Conservation (phyloP, 305 asterid genomes). For the Fraxinus ornus region DNA sequence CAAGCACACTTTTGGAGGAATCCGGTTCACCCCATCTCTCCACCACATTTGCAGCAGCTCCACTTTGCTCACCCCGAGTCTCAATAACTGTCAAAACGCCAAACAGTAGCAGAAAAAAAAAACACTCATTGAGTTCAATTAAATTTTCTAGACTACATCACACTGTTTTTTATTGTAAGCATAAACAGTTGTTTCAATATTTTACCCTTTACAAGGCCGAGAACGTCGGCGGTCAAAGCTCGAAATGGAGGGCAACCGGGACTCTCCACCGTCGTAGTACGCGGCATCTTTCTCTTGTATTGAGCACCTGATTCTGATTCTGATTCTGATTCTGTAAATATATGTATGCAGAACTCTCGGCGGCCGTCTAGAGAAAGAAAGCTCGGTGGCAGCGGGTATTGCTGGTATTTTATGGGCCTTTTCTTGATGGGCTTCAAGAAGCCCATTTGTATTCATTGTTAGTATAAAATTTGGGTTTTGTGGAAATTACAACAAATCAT, state of each 20-base stretch:
- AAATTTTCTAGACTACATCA: not conserved
- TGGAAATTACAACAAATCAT: no score
- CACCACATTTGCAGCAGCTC: slow-evolving; percentile 37
- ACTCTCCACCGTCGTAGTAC: slow-evolving; percentile 69
- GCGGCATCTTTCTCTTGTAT: slow-evolving; percentile 54
- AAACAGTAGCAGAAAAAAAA: slow-evolving; percentile 3
- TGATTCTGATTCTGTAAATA: not conserved
- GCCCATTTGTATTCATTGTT: not conserved
- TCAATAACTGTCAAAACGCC: slow-evolving; percentile 36
- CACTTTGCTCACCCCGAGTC: slow-evolving; percentile 32
- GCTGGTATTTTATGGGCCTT: not conserved
- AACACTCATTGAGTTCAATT: not conserved
- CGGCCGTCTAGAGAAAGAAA: not conserved
- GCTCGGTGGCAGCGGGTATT: not conserved
- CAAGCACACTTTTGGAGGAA: slow-evolving; percentile 51
- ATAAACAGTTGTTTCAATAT: not conserved
- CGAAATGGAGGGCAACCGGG: slow-evolving; percentile 86
- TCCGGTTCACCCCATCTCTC: slow-evolving; percentile 67
- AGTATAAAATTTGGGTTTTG: no score
- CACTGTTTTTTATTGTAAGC: not conserved
- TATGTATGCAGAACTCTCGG: not conserved
- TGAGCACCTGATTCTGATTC: not conserved
- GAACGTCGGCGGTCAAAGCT: slow-evolving; percentile 72
- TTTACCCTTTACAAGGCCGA: slow-evolving; percentile 52
- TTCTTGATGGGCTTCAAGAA: not conserved